Conservation (phyloP, 179 eudicot genomes). For the Silene noctiflora region DNA sequence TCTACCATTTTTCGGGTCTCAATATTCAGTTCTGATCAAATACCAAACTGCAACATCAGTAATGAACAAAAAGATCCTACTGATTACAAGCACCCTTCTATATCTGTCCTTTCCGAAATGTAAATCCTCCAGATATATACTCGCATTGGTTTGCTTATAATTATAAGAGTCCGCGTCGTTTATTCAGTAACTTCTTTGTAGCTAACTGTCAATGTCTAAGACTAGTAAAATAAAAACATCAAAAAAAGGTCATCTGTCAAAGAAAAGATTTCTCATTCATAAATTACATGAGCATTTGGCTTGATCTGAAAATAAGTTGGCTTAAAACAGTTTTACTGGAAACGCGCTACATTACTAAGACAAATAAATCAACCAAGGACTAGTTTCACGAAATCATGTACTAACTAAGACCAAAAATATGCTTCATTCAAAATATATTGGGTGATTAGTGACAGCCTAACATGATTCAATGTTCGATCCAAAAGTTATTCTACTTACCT, state of each 20-base stretch:
- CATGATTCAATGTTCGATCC: neutral
- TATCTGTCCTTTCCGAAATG: neutral
- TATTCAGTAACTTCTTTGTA: neutral
- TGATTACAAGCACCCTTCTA: neutral
- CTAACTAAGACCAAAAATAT: neutral
- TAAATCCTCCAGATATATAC: neutral
- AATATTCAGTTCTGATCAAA: neutral
- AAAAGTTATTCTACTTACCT: constrained; percentile 8
- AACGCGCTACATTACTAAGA: neutral
- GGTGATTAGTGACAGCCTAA: constrained; percentile 7
- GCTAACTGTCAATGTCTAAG: neutral
- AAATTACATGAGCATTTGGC: constrained; percentile 1
- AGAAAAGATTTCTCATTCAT: too few species aligned
- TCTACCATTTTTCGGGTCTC: neutral
- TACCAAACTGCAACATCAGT: neutral
- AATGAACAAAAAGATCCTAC: neutral
- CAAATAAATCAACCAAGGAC: neutral
- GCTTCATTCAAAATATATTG: constrained; percentile 1
- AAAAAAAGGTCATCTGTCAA: neutral
- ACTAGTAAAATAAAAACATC: neutral
- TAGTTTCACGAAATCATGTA: neutral
- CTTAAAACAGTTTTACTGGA: neutral
- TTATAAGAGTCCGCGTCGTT: neutral
- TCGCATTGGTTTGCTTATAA: neutral
- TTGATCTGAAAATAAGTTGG: neutral